Evolutionary conservation across 352 stramenopile species (phyloP).

Genomic region (Pythium pyrilobum): DNA sequence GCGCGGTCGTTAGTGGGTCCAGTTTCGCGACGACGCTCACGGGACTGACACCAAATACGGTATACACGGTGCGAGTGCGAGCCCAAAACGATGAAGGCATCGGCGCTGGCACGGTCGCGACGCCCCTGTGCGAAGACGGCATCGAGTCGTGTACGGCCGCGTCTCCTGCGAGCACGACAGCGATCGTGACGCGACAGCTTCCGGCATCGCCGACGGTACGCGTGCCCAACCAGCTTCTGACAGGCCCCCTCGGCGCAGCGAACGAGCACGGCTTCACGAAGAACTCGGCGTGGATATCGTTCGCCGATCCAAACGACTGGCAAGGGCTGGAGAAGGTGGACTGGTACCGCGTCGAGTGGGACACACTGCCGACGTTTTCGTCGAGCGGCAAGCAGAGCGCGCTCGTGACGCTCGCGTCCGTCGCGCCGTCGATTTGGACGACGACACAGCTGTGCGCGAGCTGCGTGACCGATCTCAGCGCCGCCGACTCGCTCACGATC

Average conservation of each 20-base stretch:
- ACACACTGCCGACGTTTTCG: slow-evolving; percentile 55
- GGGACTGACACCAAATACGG: slow-evolving; percentile 34
- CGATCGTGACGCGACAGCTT: slow-evolving; percentile 58
- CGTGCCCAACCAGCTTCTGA: slow-evolving; percentile 46
- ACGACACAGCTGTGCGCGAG: slow-evolving; percentile 32
- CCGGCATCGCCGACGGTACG: slow-evolving; percentile 36
- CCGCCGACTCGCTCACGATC: slow-evolving; percentile 21
- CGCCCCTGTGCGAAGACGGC: slow-evolving; percentile 82
- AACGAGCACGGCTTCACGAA: slow-evolving; percentile 69
- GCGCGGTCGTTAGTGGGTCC: neutral
- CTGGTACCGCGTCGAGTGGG: slow-evolving; percentile 91
- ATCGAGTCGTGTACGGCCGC: slow-evolving; percentile 72
- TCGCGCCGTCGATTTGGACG: slow-evolving; percentile 39
- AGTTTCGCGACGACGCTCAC: slow-evolving; percentile 21
- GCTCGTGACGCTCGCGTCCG: slow-evolving; percentile 28
- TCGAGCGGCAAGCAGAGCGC: slow-evolving; percentile 29
- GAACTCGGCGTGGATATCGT: slow-evolving; percentile 48
- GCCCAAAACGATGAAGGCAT: slow-evolving; percentile 84
- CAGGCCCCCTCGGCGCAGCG: slow-evolving; percentile 17
- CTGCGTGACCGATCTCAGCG: slow-evolving; percentile 38
- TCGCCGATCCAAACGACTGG: slow-evolving; percentile 66
- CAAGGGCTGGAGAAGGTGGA: slow-evolving; percentile 74
- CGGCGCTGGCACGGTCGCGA: slow-evolving; percentile 46
- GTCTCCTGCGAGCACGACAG: neutral
- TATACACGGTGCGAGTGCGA: slow-evolving; percentile 81